Evolutionary conservation across 2,329 filamentous ascomycete genomes (phyloP).

Genomic region (Saccharata proteae): DNA sequence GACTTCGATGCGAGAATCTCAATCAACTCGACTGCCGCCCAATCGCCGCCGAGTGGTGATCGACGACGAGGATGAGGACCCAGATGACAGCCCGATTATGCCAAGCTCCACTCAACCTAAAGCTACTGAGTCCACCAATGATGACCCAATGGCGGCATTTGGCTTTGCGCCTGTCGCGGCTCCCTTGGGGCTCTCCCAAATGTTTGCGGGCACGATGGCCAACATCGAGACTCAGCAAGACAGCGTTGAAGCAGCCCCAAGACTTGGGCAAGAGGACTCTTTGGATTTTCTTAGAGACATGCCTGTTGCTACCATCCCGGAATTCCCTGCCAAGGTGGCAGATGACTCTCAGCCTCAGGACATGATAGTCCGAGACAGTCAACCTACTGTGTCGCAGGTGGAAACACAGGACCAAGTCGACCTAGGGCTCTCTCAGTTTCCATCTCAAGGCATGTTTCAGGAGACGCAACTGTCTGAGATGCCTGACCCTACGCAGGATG

Average conservation of each 20-base stretch:
- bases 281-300: constrained; percentile 37
- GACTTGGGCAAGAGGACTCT: constrained; percentile 41
- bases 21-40: too few relatives aligned
- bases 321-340: constrained; percentile 38
- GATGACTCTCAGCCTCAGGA: constrained; percentile 54
- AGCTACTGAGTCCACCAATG: constrained; percentile 12
- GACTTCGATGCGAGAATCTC: too few relatives aligned
- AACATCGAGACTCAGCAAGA: constrained; percentile 35
- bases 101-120: constrained; percentile 6
- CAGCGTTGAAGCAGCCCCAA: too few relatives aligned
- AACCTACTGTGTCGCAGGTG: constrained; percentile 27
- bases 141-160: constrained; percentile 25
- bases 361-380: constrained; percentile 43
- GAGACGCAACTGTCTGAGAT: constrained; percentile 56
- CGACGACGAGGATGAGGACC: constrained; percentile 20
- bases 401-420: constrained; percentile 6
- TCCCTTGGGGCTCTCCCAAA: constrained; percentile 67
- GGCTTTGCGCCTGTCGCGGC: constrained; percentile 25
- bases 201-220: constrained; percentile 83
- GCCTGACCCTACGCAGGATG: constrained; percentile 70
- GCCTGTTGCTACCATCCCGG: constrained; percentile 46
- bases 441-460: constrained; percentile 14
- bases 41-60: constrained; percentile 5
- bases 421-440: constrained; percentile 21
- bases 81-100: constrained; percentile 8